Evolutionary conservation across 768 basidiomycete genomes (phyloP), one percentile per base, ranked within the genome.

Genomic region (Panaeolus papilionaceus): DNA sequence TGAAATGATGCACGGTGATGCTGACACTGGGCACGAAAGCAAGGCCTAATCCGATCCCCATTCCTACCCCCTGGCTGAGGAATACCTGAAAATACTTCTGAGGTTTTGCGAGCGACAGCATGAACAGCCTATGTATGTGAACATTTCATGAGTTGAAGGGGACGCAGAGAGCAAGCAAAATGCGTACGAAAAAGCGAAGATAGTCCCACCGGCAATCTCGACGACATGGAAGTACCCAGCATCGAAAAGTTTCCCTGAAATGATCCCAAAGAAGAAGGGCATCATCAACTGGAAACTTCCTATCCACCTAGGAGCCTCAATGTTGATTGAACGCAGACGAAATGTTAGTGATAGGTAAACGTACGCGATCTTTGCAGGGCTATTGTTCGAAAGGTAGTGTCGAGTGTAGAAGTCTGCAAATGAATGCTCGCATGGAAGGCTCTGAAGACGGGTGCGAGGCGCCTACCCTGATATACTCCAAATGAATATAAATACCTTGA

Each of bases 21-120:
- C 79, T 77, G 23, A 81, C 71, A 0, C 84, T 78, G 0, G 86
- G 88, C 3, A 84, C 70, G 74, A 85, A 86, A 3, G 82, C 70
- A 5, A 85, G 69, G 0, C 86, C 85, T 11, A 79, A 73, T 3
- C 84, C 84, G 4, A 76, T 45, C 0, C 87, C 87, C 73, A 85
- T 82, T 2, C 84, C 85, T 11, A 89, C 72, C 6, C 82, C 86
- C 73, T 89, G 86, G 2, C 83, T 79, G 1, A 88, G 76, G 71
- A 88, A 86, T 8, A 86, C 78, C 73, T 85, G 83, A 66, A 83
- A 84, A 71, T 80, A 84, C 67, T 78, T 72, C 45, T 79, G 76
- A 9, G 79, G 73, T 23, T 81, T 66, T 1, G 79, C 74, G 10
- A 84, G 72, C 4, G 83, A 84, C 10, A 83, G 68, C 74, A 82